Base-by-base conservation (phyloP, 148 eudicot genomes). In the Chenopodium quinoa region DNA sequence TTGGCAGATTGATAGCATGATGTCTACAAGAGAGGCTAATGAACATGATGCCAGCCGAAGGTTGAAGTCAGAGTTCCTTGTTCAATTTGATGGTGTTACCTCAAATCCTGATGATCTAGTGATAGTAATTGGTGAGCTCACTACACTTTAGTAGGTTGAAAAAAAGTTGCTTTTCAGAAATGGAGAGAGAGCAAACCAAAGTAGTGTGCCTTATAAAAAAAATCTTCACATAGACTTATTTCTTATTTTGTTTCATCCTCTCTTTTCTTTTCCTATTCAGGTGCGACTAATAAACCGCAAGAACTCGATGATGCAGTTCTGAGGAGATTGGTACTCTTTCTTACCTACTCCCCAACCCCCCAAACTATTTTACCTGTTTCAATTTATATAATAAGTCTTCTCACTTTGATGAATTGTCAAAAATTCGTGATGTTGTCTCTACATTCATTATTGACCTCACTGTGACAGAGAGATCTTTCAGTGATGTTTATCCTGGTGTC, bases 11-110 rank as follows among this genome's bases (percentile, higher is more conserved):
- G 99, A 96, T 81, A 96, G 99, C 90, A 90, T 96, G 74, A 89
- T 96, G 99, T 96, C 99, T 31, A 86, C 97, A 27, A 92, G 99
- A 84, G 78, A 88, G 78, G 89, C 97, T 10, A 91, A 89, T 79
- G 99, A 96, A 85, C 93, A 96, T 85, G 99, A 96, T 86, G 97
- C 98, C 83, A 96, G 99, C 86, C 91, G 98, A 87, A 91, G 98
- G 77, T 78, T 96, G 83, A 96, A 96, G 79, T 96, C 99, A 2
- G 99, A 96, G 86, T 96, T 96, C 78, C 89, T 96, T 80, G 97
- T 96, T 78, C 99, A 96, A 86, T 94, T 96, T 90, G 99, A 96
- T 71, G 99, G 99, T 70, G 99, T 96, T 79, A 84, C 93, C 64
- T 96, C 99, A 75, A 92, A 89, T 87, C 89, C 98, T 52, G 86